Evolutionary conservation across 2,329 filamentous ascomycete species (phyloP).

Genomic region (Botrytis hyacinthi): DNA sequence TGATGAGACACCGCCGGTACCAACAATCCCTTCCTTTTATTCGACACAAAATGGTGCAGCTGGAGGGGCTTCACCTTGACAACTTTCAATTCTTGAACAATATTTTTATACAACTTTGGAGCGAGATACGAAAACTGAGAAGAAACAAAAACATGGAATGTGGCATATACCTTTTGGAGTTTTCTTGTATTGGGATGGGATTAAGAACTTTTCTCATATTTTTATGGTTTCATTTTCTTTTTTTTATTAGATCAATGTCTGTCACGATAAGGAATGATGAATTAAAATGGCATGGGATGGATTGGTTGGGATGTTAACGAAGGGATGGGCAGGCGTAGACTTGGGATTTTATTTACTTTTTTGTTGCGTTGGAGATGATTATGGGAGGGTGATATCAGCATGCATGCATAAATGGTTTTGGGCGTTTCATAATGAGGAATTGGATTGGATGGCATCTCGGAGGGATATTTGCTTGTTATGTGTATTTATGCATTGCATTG

Average conservation of each 20-base stretch:
- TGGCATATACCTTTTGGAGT: constrained; percentile 14
- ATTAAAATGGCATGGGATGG: constrained; percentile 5
- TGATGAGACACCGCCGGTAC: constrained; percentile 1
- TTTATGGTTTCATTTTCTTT: background rate
- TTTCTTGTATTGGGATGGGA: constrained; percentile 5
- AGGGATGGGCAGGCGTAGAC: background rate
- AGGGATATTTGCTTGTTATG: background rate
- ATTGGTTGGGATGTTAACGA: background rate
- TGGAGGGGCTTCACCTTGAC: background rate
- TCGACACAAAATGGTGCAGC: background rate
- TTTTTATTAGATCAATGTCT: constrained; percentile 13
- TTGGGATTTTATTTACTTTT: background rate
- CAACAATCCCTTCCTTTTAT: constrained; percentile 1
- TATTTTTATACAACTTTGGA: background rate
- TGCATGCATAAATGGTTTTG: background rate
- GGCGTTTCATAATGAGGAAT: background rate
- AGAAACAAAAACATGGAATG: background rate
- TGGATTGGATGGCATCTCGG: background rate
- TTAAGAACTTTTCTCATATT: constrained; percentile 12
- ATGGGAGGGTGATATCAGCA: background rate
- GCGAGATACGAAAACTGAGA: background rate
- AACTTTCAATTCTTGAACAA: constrained; percentile 5
- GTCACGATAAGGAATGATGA: constrained; percentile 14
- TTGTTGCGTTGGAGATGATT: background rate
- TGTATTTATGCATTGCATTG: background rate